Evolutionary conservation across 345 rosid genomes (phyloP), one percentile per base, ranked within the genome.

Genomic region (Gossypium longicalyx): DNA sequence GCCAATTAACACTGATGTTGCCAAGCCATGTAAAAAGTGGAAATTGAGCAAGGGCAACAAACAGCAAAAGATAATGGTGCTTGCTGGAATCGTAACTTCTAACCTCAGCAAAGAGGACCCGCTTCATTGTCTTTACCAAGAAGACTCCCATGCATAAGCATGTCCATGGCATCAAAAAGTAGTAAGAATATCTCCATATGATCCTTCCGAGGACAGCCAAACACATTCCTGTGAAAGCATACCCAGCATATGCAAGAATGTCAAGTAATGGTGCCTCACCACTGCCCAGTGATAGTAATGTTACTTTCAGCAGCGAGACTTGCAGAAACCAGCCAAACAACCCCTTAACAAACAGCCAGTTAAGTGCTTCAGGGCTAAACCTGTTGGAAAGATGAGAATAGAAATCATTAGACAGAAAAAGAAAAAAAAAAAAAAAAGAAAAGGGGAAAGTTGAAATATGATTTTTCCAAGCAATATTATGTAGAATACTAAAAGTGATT

Each of bases 41-140:
- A 81, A 93, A 84, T 83, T 95, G 98, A 9, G 90, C 94, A 78
- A 95, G 80, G 68, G 93, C 98, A 48, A 95, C 89, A 80, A 91
- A 86, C 73, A 95, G 86, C 82, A 93, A 79, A 85, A 93, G 86
- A 76, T 88, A 95, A 78, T 93, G 96, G 78, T 93, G 98, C 87
- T 83, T 85, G 94, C 94, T 95, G 1, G 97, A 86, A 83, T 93
- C 98, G 23, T 85, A 87, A 72, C 82, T 91, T 84, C 99, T 83
- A 83, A 88, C 92, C 83, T 91, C 99, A 2, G 96, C 90, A n/a
- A 86, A 93, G 48, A 93, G 91, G 53, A 93, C 98, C 80, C 98
- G 86, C 87, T 93, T 95, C 96, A 91, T 91, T 6, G 98, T 95
- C 91, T 93, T 95, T 77, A 91, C 96, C 85, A 95, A 79, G 89